Conservation (phyloP, 805 yeast genomes). For the Myxozyma geophila region DNA sequence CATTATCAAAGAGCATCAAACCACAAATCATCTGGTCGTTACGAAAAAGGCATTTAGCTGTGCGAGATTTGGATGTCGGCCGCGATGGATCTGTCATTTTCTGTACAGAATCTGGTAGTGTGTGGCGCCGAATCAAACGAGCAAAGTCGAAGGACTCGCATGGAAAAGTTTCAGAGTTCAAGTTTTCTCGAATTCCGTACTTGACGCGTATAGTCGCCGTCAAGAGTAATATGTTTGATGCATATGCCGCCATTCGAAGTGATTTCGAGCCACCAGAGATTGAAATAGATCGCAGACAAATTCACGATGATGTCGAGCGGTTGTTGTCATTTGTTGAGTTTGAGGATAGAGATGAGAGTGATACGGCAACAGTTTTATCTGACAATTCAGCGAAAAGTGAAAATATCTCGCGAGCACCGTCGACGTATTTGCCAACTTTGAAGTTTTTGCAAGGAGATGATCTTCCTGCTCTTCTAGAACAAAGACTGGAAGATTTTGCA, state of each 20-base stretch:
- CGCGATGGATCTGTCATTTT: conserved; percentile 71
- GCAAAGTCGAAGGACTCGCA: conserved; percentile 23
- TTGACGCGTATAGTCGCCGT: conserved; percentile 67
- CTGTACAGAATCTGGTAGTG: conserved; percentile 71
- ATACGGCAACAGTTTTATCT: conserved; percentile 16
- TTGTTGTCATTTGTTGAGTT: conserved; percentile 41
- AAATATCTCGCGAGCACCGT: conserved; percentile 11
- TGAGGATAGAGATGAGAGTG: conserved; percentile 20
- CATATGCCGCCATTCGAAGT: conserved; percentile 69
- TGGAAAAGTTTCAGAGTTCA: conserved; percentile 42
- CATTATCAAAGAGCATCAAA: conserved; percentile 25
- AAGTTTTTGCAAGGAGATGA: conserved; percentile 24
- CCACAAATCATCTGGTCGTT: conserved; percentile 42
- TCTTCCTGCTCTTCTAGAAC: conserved; percentile 26
- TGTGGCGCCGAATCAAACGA: conserved; percentile 46
- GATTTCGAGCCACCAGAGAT: conserved; percentile 65
- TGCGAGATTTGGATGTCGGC: conserved; percentile 69
- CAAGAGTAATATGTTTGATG: conserved; percentile 65
- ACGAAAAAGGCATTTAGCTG: conserved; percentile 56
- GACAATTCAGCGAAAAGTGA: conserved; percentile 9
- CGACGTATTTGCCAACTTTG: conserved; percentile 12
- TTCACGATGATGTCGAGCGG: conserved; percentile 58
- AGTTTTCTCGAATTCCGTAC: conserved; percentile 58
- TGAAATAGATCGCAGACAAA: conserved; percentile 53
- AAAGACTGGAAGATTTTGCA: conserved; percentile 20